Evolutionary conservation across 768 basidiomycete species (phyloP).

Genomic region (Crassisporium funariophilum): DNA sequence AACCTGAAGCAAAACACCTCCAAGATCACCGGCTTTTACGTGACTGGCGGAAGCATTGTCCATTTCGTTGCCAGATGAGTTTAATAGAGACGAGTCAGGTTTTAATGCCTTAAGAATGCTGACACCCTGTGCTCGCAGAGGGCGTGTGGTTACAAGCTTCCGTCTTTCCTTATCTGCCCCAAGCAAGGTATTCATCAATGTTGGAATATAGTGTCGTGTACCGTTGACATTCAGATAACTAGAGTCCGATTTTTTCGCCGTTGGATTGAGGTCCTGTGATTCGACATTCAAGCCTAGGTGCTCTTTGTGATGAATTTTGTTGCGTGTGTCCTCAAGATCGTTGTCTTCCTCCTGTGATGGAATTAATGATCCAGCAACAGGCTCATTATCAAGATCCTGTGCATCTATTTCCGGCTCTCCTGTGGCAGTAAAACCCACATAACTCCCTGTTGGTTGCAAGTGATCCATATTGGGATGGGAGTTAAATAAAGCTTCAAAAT

Average conservation of each 20-base stretch:
- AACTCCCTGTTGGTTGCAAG: not conserved
- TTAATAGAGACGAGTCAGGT: not conserved
- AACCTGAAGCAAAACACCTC: constrained; percentile 3
- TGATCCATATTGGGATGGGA: not conserved
- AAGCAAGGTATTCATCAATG: not conserved
- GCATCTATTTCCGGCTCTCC: not conserved
- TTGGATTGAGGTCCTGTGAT: not conserved
- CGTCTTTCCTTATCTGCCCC: not conserved
- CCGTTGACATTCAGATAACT: not conserved
- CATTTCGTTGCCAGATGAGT: not conserved
- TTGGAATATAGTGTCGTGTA: not conserved
- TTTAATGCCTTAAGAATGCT: not conserved
- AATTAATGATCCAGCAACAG: not conserved
- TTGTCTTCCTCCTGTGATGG: not conserved
- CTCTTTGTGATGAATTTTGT: not conserved
- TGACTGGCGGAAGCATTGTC: not conserved
- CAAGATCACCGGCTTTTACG: constrained; percentile 12
- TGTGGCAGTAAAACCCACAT: not conserved
- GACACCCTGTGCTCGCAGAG: not conserved
- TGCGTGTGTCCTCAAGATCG: not conserved
- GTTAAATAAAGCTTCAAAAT: constrained; percentile 12
- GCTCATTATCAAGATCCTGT: not conserved
- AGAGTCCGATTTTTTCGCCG: not conserved
- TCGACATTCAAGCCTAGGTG: not conserved
- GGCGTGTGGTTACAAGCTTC: not conserved